Evolutionary conservation across 176 grass and related monocot species (phyloP).

Genomic region (Rhynchospora tenuis): DNA sequence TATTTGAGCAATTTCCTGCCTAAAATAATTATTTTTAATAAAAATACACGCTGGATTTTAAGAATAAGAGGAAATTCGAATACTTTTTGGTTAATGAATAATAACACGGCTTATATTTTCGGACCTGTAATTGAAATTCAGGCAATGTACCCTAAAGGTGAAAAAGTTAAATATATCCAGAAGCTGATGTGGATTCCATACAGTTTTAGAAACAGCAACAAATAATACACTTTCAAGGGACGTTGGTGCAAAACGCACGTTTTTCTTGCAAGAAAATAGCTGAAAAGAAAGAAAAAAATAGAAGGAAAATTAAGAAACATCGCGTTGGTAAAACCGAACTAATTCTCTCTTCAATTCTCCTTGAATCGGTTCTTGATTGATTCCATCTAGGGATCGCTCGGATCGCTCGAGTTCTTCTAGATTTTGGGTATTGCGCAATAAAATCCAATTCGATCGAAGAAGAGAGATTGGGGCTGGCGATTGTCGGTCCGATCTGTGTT

Average conservation of each 20-base stretch:
- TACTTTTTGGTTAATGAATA: too few species aligned
- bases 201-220: background rate
- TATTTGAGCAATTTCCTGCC: background rate
- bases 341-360: slow-evolving; percentile 9
- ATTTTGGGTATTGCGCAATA: background rate
- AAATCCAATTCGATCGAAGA: background rate
- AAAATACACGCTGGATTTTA: background rate
- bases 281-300: background rate
- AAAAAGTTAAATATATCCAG: background rate
- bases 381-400: slow-evolving; percentile 5
- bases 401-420: background rate
- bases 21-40: background rate
- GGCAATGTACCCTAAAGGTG: background rate
- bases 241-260: slow-evolving; percentile 5
- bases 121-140: background rate
- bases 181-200: background rate
- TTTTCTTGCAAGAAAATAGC: slow-evolving; percentile 14
- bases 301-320: slow-evolving; percentile 7
- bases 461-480: background rate
- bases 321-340: slow-evolving; percentile 9
- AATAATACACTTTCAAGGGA: background rate
- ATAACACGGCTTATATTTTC: background rate
- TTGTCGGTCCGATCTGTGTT: slow-evolving; percentile 11
- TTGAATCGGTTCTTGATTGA: slow-evolving; percentile 14
- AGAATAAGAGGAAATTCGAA: background rate